phyloP scores from a whole-genome alignment of 768 basidiomycete genomes.

The Cyclocybe aegerita region DNA sequence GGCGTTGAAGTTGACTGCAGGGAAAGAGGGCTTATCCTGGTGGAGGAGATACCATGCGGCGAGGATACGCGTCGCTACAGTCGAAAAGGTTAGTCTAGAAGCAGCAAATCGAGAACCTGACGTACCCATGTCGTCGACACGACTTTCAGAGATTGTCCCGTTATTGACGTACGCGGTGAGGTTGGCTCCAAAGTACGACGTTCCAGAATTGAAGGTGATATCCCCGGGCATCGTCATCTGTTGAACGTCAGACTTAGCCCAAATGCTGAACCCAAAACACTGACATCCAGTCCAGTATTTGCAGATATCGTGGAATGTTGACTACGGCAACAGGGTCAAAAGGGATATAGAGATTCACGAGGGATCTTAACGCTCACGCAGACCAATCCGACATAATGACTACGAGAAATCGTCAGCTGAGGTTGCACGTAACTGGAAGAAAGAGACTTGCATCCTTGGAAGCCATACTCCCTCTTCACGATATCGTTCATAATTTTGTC shows the following conservation, averaged over 20 bases:
- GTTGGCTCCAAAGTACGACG: constrained; percentile 63
- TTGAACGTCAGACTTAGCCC: neutral
- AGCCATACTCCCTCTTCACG: constrained; percentile 72
- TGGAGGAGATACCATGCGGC: constrained; percentile 67
- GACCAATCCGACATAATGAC: constrained; percentile 76
- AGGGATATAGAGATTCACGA: neutral
- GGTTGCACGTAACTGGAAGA: neutral
- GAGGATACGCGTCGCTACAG: constrained; percentile 67
- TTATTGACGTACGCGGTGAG: constrained; percentile 72
- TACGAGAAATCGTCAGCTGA: constrained; percentile 15
- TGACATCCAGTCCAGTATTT: constrained; percentile 63
- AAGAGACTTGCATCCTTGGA: constrained; percentile 63
- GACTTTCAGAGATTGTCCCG: constrained; percentile 62
- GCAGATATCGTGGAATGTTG: constrained; percentile 55
- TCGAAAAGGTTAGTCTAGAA: neutral
- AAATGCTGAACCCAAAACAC: constrained; percentile 14
- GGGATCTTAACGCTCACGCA: constrained; percentile 38
- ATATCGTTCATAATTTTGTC: constrained; percentile 69
- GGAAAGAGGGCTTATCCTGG: constrained; percentile 65
- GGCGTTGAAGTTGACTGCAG: constrained; percentile 70
- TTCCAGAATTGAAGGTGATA: constrained; percentile 46
- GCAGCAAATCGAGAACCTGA: constrained; percentile 11
- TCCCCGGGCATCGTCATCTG: constrained; percentile 76
- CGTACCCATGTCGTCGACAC: constrained; percentile 76
- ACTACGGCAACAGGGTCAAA: neutral